A percentile compares a stretch with the other conserved stretches of the same genome.
phyloP scores from a whole-genome alignment of 768 basidiomycete genomes.

The Paxillus involutus region DNA sequence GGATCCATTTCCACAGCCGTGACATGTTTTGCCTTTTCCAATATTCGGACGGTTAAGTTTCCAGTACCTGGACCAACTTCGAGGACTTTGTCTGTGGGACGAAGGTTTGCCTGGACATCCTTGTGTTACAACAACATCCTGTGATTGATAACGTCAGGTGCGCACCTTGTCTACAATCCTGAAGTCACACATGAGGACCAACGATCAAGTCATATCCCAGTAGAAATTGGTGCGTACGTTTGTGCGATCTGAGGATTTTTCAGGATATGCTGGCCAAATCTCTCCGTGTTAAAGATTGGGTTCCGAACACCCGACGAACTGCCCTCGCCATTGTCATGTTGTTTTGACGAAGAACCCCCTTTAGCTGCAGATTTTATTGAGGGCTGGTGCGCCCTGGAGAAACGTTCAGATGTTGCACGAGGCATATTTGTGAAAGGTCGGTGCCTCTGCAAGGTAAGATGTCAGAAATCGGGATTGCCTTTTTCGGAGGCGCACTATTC shows the following conservation, averaged over 20 bases:
- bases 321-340: conserved; percentile 40
- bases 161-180: conserved; percentile 66
- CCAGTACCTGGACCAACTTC: conserved; percentile 99
- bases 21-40: conserved; percentile 90
- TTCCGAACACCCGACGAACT: conserved; percentile 57
- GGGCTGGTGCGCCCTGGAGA: conserved; percentile 66
- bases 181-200: not conserved
- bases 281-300: conserved; percentile 91
- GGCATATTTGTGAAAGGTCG: conserved; percentile 51
- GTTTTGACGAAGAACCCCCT: conserved; percentile 34
- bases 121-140: conserved; percentile 6
- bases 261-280: conserved; percentile 97
- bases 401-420: conserved; percentile 73
- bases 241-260: conserved; percentile 92
- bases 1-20: conserved; percentile 98
- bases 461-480: conserved; percentile 10
- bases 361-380: conserved; percentile 44
- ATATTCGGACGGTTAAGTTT: conserved; percentile 90
- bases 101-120: conserved; percentile 71
- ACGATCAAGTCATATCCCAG: conserved; percentile 18
- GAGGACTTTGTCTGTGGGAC: conserved; percentile 92
- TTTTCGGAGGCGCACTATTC: conserved; percentile 7
- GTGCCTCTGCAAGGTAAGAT: not conserved
- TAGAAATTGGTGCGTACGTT: conserved; percentile 53
- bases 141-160: not conserved